Conservation (phyloP, 495 filamentous ascomycete species). For the Trichoderma gamsii region DNA sequence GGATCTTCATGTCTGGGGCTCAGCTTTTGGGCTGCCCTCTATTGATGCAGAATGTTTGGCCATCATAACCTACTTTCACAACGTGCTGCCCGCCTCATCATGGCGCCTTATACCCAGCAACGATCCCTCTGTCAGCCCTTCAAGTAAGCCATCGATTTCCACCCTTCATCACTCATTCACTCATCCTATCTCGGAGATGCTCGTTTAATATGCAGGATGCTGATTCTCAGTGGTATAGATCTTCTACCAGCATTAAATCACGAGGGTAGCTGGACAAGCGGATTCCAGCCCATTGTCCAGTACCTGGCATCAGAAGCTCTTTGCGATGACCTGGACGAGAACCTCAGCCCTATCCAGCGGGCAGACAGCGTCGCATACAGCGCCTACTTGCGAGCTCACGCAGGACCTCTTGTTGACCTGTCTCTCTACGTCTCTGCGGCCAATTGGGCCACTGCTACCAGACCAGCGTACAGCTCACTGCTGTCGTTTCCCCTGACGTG, state of each 20-base stretch:
- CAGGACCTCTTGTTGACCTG: constrained; percentile 63
- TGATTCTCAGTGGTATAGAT: constrained; percentile 40
- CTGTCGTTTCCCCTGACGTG: constrained; percentile 80
- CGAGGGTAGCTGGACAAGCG: constrained; percentile 55
- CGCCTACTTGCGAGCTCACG: constrained; percentile 59
- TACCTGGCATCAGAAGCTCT: constrained; percentile 46
- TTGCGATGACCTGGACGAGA: constrained; percentile 51
- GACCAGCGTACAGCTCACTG: constrained; percentile 67
- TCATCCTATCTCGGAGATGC: not conserved
- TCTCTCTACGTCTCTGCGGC: constrained; percentile 82
- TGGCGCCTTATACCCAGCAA: constrained; percentile 76
- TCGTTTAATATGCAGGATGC: not conserved
- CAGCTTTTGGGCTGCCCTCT: constrained; percentile 79
- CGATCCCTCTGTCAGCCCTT: constrained; percentile 68
- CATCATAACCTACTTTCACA: constrained; percentile 62
- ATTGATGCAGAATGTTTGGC: constrained; percentile 85
- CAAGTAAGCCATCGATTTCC: constrained; percentile 48
- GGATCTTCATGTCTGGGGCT: constrained; percentile 87
- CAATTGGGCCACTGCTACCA: constrained; percentile 69
- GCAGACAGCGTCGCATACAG: constrained; percentile 67
- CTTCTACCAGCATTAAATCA: constrained; percentile 70
- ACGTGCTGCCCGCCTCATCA: constrained; percentile 48
- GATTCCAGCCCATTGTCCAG: constrained; percentile 67
- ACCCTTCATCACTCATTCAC: not conserved
- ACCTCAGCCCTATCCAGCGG: constrained; percentile 59